Base-by-base conservation (phyloP, 106 monocot species). In the Chionographis japonica region DNA sequence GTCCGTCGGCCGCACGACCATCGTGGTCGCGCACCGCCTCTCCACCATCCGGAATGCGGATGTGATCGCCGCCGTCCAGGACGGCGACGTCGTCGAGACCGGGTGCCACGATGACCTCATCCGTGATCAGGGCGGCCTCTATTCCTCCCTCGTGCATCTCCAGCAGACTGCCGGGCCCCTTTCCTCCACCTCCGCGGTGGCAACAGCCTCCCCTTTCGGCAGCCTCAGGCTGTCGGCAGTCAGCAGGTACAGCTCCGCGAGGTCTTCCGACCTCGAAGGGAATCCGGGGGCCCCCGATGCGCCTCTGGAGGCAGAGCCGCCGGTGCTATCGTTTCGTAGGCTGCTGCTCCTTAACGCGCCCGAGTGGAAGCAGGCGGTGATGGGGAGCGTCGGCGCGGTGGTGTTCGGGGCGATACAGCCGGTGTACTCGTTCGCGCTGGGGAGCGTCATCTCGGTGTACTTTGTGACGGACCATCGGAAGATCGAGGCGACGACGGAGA, bases 1-100 rank as follows among this genome's bases (percentile, higher is more conserved):
- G 18, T 50, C 80, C n/a, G 68, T 73, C 10, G 84, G 84, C 17
- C 62, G 88, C 18, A 88, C 88, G 18, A 84, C 84, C 42, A 76
- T 88, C 17, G 66, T 88, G 41, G 72, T 88, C 39, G 88, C 84
- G 10, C 88, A 88, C 66, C 77, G 88, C 5, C 84, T 88, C 37
- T 84, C 84, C 64, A 88, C 88, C 35, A 49, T 88, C 19, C 67
- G 84, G 16, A 81, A 75, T 36, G 81, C 88, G 7, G 81, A 80
- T 42, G 40, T 54, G 11, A 88, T 88, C 55, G 77, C 77, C 7
- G 80, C 84, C 50, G 57, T 88, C 13, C 70, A 78, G 18, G 56
- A 11, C 13, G 84, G 88, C 4, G 35, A 62, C 42, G 75, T 88
- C 36, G 50, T 69, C 13, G 88, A 88, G 74, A 43, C 50, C 12